Base-by-base conservation (phyloP, 2,329 filamentous ascomycete genomes). In the Fusarium veterinarium region DNA sequence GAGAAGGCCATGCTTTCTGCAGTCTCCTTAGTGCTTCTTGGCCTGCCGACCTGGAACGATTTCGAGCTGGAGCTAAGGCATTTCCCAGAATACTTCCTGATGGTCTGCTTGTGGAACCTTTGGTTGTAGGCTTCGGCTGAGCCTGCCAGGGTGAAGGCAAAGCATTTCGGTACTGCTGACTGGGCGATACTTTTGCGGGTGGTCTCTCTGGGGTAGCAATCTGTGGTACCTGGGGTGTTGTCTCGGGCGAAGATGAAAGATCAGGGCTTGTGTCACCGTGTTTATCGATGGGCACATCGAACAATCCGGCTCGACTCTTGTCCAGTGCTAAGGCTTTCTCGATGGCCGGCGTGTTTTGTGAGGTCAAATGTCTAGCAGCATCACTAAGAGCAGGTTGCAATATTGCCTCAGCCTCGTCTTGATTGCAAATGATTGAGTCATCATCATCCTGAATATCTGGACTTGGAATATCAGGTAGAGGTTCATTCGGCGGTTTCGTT, bases 311-410 rank as follows among this genome's bases (percentile, higher is more conserved):
- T 14, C 79, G 77, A 16, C 80, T 59, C 58, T 81, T 81, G 33
- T 88, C 85, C 83, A 91, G 82, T 1, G 86, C 89, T 11, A 86
- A 86, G 20, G 84, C 86, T 79, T 89, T 91, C 77, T 91, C 89
- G 33, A 85, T 83, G 8, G 88, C 88, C 10, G 89, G 87, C 1
- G 88, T 91, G 60, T 82, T 85, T 9, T 85, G 81, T 7, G 87
- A 86, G 17, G 88, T 87, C 42, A 91, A 81, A 51, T 88, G 86
- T 8, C 87, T 88, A 13, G 89, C 89, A 28, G 83, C 83, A 11
- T 84, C 84, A 77, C 88, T 91, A 70, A 91, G 85, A 30, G 88
- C 84, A 5, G 88, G 88, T 76, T 89, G 89, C 55, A 91, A 84
- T 49, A 91, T 84, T 12, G 88, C 89, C 72, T 89, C 87, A 8